Evolutionary conservation across 2,329 filamentous ascomycete genomes (phyloP), one percentile per base, ranked within the genome.

Genomic region (Ophiocordyceps sinensis): DNA sequence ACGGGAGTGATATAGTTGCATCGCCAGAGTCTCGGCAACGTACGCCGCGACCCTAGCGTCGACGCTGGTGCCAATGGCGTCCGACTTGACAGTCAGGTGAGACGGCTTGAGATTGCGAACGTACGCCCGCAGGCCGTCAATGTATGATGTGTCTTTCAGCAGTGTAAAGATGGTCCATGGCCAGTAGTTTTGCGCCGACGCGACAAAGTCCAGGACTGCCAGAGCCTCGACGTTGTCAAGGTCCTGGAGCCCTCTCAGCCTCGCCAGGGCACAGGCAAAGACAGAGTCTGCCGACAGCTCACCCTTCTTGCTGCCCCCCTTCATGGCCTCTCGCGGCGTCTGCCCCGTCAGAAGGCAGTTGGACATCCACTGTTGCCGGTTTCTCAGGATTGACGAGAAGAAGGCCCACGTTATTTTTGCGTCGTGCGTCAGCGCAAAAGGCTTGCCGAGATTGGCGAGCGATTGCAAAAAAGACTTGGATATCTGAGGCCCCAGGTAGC

Each of bases 361-460:
- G 0, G 89, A 85, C 66, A 98, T 85, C 85, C 89, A 96, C 55
- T 94, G 88, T 57, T 98, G 91, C 47, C 86, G 80, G 56, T 86
- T 88, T 49, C 83, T 82, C 45, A 98, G 75, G 37, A 96, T 81
- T 3, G 82, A 79, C 3, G 88, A 84, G 41, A 96, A 77, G 53
- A 98, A 79, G 43, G 75, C 77, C 91, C 89, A 98, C 17, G 86
- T 81, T 8, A 71, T 68, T 35, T 76, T 73, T 34, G 82, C 76
- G 41, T 86, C 75, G 6, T 68, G 59, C 2, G 72, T 62, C 49
- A 86, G 70, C 40, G 74, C 68, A 43, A 91, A 73, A 4, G 88
- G 86, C 49, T 77, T 78, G 49, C 89, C 85, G 23, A 95, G 69
- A 44, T 77, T 74, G 5, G 84, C 79, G 7, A 96, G 65, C 6